Base-by-base conservation (phyloP, 768 basidiomycete species). In the Pulveroboletus sp. region DNA sequence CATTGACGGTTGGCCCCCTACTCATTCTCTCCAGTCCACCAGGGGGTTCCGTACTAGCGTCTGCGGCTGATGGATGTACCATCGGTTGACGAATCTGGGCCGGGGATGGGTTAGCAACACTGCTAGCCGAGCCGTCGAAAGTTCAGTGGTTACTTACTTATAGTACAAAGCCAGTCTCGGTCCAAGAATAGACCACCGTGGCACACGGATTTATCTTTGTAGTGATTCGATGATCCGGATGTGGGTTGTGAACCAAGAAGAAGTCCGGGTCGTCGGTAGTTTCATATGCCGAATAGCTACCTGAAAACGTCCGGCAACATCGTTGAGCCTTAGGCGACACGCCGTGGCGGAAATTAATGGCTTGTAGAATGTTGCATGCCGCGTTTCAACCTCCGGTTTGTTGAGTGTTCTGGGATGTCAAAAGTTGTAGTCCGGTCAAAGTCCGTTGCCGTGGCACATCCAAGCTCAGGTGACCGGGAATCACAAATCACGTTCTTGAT, bases 31-130 rank as follows among this genome's bases (percentile, higher is more conserved):
- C 43, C 30, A 49, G 39, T 17, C 60, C 54, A 19, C 13, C 16
- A 36, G 9, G 2, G 6, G n/a, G 23, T 26, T 52, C 35, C 49
- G 47, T 29, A 31, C 19, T 30, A 6, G 41, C 23, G 32, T 14
- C 34, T 17, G 16, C 3, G 6, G 19, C 9, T 32, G 35, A 31
- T 10, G 27, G n/a, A 34, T 4, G 19, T n/a, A n/a, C n/a, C 14
- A 37, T 44, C 19, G 19, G 43, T 17, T 26, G 29, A 47, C 61
- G 27, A 5, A 56, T 54, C 51, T 51, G 19, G 17, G n/a, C n/a
- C 16, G 22, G 51, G 19, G 57, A 62, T 63, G 30, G n/a, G 41
- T 32, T 12, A 35, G 26, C n/a, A 1, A 14, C 6, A n/a, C 41
- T 16, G 23, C 17, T 13, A 22, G 34, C 12, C 5, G 34, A 30